Evolutionary conservation across 2,329 filamentous ascomycete species (phyloP), one percentile per base, ranked within the genome.

Genomic region (Hyphodiscus sp.): DNA sequence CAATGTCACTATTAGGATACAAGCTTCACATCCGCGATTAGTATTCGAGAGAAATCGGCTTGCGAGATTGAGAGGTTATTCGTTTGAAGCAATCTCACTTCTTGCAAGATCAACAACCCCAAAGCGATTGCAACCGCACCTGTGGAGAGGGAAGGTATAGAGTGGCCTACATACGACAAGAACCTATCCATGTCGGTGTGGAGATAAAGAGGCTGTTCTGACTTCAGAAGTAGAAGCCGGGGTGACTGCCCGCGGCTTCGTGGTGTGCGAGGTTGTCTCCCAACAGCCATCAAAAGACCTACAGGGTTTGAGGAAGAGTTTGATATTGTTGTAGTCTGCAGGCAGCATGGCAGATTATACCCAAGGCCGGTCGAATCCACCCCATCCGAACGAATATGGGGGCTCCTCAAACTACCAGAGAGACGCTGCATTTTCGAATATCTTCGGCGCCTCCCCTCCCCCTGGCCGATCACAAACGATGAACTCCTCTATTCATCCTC

Each of bases 391-490:
- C 59, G 65, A 67, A 42, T 68, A 68, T 57, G 66, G 76, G 61
- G 61, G 73, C 77, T 67, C 74, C 51, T 74, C 76, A 59, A 78
- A 78, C 67, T 78, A 77, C 66, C 89, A 94, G 73, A 87, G 94
- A 74, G 91, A 99, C 81, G 89, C 90, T 63, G 94, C 92, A 61
- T 99, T 95, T 72, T 90, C 88, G 61, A 92, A 92, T 73, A 97
- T 97, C 68, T 99, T 97, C 70, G 94, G 92, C 63, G 85, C 84
- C 60, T 81, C 89, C 60, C 91, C 89, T 60, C 90, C 90, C 46
- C 83, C 89, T 45, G 92, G 92, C 54, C 86, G 94, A 70, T 95
- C 91, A 54, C 91, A 96, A 68, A 96, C 92, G 23, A 96, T 97
- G 91, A 94, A 86, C 59, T 91, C 88, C 52, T 85, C 90, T 60